Percentiles rank a stretch among this genome's conserved stretches.
phyloP scores from a whole-genome alignment of 2,329 filamentous ascomycete species.

The Ceratocystis cubensis region DNA sequence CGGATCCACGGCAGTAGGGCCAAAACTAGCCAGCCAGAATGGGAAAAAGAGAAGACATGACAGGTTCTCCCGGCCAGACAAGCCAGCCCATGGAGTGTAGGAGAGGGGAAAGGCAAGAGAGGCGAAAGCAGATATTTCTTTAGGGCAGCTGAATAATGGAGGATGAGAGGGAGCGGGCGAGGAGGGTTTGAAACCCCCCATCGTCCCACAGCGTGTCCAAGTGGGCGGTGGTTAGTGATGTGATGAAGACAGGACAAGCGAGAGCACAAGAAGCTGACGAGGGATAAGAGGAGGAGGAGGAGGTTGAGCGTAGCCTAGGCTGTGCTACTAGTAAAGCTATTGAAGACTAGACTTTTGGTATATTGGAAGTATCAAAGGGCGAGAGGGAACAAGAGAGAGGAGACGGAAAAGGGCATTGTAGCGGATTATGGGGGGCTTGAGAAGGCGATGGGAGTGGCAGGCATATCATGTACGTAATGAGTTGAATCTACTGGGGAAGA shows the following conservation, averaged over 20 bases:
- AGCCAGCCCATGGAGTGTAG: not conserved
- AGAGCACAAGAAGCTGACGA: conserved; percentile 4
- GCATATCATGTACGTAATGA: too few species aligned
- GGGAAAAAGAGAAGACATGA: not conserved
- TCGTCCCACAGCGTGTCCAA: too few species aligned
- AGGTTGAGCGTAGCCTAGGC: not conserved
- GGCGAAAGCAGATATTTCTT: not conserved
- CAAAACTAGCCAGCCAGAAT: not conserved
- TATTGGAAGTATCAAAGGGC: not conserved
- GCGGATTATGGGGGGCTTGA: not conserved
- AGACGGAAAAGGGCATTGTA: not conserved
- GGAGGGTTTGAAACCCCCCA: too few species aligned
- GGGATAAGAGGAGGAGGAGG: not conserved
- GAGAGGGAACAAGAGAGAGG: not conserved
- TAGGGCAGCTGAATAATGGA: not conserved
- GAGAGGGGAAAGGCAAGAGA: not conserved
- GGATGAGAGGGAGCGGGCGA: not conserved
- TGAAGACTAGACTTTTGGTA: not conserved
- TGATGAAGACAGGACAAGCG: not conserved
- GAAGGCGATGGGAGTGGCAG: too few species aligned
- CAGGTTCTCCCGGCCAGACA: conserved; percentile 1
- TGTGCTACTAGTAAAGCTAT: not conserved
- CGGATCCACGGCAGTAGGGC: too few species aligned
- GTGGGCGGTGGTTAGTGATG: not conserved
- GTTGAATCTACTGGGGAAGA: too few species aligned